These are phyloP conservation scores for Populus tremula DNA, from an alignment of 345 rosid species.

Conservation along the genomic window DNA sequence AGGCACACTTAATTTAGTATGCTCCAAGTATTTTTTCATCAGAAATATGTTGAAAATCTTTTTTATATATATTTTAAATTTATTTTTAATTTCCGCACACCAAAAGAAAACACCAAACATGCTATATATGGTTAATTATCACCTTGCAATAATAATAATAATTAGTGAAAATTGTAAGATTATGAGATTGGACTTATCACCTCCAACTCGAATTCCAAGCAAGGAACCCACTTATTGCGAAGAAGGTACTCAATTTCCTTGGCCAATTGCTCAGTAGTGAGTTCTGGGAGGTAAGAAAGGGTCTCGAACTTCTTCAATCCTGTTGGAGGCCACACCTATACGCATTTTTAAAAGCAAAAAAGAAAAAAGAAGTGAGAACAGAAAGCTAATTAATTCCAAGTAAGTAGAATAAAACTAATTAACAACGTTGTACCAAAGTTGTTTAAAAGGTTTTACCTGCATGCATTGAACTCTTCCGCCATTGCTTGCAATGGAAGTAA, in stretches of 20 bases:
- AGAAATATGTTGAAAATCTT: too few relatives aligned
- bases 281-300: conserved; percentile 46
- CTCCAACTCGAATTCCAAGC: conserved; percentile 56
- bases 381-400: not conserved
- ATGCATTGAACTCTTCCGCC: conserved; percentile 52
- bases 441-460: conserved; percentile 25
- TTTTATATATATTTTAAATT: too few relatives aligned
- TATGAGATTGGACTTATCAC: conserved; percentile 13
- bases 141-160: not conserved
- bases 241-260: conserved; percentile 55
- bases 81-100: too few relatives aligned
- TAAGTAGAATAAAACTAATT: not conserved
- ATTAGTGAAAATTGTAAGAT: not conserved
- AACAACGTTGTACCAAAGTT: not conserved
- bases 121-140: not conserved
- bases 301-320: conserved; percentile 35
- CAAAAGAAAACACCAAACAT: too few relatives aligned
- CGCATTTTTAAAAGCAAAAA: not conserved
- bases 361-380: not conserved
- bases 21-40: too few relatives aligned
- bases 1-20: not conserved
- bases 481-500: conserved; percentile 47
- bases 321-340: conserved; percentile 27
- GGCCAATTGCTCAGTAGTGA: conserved; percentile 13
- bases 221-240: conserved; percentile 54